Conservation (phyloP, 495 filamentous ascomycete species). For the Lasiosphaeria ovina region DNA sequence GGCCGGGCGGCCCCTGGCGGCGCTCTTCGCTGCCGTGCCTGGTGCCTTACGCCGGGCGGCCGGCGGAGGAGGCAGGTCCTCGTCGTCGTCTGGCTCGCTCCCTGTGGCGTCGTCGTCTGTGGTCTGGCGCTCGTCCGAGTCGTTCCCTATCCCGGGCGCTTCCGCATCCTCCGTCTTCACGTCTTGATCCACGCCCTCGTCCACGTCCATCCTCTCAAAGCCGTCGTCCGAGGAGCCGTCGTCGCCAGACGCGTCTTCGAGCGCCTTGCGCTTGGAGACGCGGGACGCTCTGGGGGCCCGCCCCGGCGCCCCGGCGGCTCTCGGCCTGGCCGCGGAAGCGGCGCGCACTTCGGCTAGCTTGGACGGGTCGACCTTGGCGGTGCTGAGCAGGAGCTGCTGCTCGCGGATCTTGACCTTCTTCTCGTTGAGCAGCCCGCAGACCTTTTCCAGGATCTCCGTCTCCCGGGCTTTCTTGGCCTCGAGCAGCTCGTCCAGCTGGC, state of each 20-base stretch:
- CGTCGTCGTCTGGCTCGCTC: slow-evolving; percentile 47
- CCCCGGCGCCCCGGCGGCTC: not conserved
- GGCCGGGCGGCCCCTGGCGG: not conserved
- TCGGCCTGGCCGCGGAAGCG: not conserved
- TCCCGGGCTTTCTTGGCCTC: slow-evolving; percentile 67
- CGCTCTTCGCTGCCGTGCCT: slow-evolving; percentile 6
- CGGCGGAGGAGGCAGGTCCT: slow-evolving; percentile 25
- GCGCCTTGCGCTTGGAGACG: slow-evolving; percentile 50
- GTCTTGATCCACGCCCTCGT: slow-evolving; percentile 5
- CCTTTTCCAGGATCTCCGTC: slow-evolving; percentile 66
- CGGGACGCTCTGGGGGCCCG: slow-evolving; percentile 27
- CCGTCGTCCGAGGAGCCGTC: slow-evolving; percentile 46
- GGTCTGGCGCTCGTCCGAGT: slow-evolving; percentile 30
- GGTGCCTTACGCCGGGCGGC: slow-evolving; percentile 13
- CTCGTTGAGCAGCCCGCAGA: slow-evolving; percentile 69
- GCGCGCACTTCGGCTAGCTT: not conserved
- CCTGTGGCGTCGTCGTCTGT: slow-evolving; percentile 42
- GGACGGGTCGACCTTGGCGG: slow-evolving; percentile 40
- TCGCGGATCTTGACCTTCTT: slow-evolving; percentile 92
- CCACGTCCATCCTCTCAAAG: slow-evolving; percentile 60
- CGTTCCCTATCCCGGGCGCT: not conserved
- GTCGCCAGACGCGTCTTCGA: slow-evolving; percentile 37
- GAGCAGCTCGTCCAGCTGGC: slow-evolving; percentile 63
- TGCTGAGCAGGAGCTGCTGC: slow-evolving; percentile 66
- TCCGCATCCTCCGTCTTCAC: slow-evolving; percentile 25